These are phyloP conservation scores for Cystoisospora suis DNA, from an alignment of 169 alveolate genomes.

Conservation along the genomic window DNA sequence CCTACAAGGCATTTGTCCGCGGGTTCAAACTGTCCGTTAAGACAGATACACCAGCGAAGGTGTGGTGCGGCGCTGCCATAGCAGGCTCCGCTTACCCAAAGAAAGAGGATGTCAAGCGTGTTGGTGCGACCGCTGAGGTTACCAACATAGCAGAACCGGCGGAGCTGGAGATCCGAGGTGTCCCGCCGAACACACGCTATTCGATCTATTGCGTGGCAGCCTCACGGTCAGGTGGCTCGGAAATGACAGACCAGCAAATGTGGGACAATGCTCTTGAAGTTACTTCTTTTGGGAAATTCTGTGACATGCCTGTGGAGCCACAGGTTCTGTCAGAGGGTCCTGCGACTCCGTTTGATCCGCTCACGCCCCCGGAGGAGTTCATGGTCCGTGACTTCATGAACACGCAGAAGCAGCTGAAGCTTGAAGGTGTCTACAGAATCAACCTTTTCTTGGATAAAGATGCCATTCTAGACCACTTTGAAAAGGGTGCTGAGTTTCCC, in stretches of 20 bases:
- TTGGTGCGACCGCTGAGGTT: conserved; percentile 67
- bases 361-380: conserved; percentile 74
- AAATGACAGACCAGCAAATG: conserved; percentile 69
- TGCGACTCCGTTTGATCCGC: conserved; percentile 73
- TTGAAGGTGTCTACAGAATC: conserved; percentile 73
- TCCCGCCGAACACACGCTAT: conserved; percentile 72
- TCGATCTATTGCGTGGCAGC: conserved; percentile 71
- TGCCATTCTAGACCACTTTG: conserved; percentile 68
- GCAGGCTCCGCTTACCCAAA: conserved; percentile 71
- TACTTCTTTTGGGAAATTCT: conserved; percentile 73
- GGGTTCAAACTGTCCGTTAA: conserved; percentile 69
- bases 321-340: conserved; percentile 59
- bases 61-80: conserved; percentile 74
- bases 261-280: conserved; percentile 72
- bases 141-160: conserved; percentile 51
- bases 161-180: conserved; percentile 68
- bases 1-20: conserved; percentile 61
- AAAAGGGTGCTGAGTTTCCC: conserved; percentile 69
- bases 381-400: conserved; percentile 72
- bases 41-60: conserved; percentile 72
- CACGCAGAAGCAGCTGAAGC: conserved; percentile 61
- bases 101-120: conserved; percentile 68
- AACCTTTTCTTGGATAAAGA: conserved; percentile 70
- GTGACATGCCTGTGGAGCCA: conserved; percentile 73
- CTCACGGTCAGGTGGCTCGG: conserved; percentile 68